Evolutionary conservation across 176 grass and related monocot genomes (phyloP).

Genomic region (Juncus inflexus): DNA sequence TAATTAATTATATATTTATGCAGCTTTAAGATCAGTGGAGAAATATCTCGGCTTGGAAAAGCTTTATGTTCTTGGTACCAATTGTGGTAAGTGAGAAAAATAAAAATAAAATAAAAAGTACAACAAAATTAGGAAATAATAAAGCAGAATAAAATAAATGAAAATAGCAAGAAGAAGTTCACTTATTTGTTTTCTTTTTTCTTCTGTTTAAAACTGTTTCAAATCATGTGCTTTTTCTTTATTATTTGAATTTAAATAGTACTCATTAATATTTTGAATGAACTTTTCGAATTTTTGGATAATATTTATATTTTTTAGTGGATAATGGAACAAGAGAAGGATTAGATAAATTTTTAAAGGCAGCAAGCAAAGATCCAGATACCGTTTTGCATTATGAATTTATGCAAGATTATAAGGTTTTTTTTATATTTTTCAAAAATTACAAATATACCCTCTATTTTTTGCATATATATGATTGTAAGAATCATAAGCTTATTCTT

Average conservation of each 20-base stretch:
- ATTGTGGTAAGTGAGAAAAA: conserved; percentile 64
- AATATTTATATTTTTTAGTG: conserved; percentile 37
- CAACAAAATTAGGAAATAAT: too few relatives aligned
- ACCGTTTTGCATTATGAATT: conserved; percentile 98
- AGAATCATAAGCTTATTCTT: conserved; percentile 6
- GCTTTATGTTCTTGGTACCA: conserved; percentile 97
- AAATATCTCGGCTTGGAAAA: conserved; percentile 95
- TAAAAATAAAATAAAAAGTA: too few relatives aligned
- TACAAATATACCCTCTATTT: conserved; percentile 13
- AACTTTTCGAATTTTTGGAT: too few relatives aligned
- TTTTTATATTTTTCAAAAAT: conserved; percentile 17
- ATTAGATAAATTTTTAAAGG: conserved; percentile 87
- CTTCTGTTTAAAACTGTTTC: neutral
- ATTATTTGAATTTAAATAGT: neutral
- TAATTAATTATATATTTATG: conserved; percentile 26
- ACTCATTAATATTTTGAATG: too few relatives aligned
- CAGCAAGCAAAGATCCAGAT: conserved; percentile 80
- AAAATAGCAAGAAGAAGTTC: too few relatives aligned
- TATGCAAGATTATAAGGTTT: conserved; percentile 99
- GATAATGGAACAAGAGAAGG: conserved; percentile 93
- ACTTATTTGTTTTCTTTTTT: too few relatives aligned
- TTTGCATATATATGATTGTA: conserved; percentile 5
- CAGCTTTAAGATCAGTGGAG: conserved; percentile 92
- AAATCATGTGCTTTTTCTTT: conserved; percentile 5
- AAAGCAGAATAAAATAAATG: too few relatives aligned